A percentile compares a stretch with the other conserved stretches of the same genome.
These are phyloP conservation scores for Fraxinus quadrangulata DNA, from an alignment of 257 asterid species.

Conservation along the genomic window DNA sequence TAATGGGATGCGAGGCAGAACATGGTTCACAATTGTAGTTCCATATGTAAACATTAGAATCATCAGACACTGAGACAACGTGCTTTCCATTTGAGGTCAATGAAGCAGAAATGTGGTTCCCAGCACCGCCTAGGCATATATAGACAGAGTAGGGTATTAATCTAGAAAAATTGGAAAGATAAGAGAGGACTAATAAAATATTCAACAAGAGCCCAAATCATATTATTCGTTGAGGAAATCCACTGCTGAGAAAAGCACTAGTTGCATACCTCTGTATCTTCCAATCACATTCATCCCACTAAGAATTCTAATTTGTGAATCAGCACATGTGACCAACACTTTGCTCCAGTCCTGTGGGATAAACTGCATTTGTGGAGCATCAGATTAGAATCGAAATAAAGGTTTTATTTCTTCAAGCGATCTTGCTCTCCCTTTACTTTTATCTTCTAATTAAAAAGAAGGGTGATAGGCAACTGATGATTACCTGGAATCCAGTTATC, in stretches of 20 bases:
- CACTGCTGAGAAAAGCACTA: not conserved
- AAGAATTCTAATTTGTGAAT: slow-evolving; percentile 77
- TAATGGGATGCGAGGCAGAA: slow-evolving; percentile 37
- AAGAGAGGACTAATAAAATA: not conserved
- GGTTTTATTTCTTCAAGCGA: not conserved
- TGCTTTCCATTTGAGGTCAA: slow-evolving; percentile 75
- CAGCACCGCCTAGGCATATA: slow-evolving; percentile 75
- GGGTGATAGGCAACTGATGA: not conserved
- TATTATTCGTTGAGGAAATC: not conserved
- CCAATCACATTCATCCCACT: slow-evolving; percentile 55
- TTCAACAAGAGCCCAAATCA: not conserved
- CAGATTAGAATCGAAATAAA: not conserved
- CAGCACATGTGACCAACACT: slow-evolving; percentile 79
- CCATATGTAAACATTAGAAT: slow-evolving; percentile 78
- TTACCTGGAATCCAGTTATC: slow-evolving; percentile 89
- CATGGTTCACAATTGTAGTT: slow-evolving; percentile 37
- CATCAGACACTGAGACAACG: slow-evolving; percentile 74
- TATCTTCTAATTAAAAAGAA: not conserved
- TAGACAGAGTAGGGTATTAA: not conserved
- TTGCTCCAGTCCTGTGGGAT: slow-evolving; percentile 70
- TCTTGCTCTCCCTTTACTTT: not conserved
- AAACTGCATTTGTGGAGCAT: slow-evolving; percentile 53
- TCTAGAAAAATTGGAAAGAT: not conserved
- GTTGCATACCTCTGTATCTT: slow-evolving; percentile 67
- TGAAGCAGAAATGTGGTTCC: slow-evolving; percentile 64